Evolutionary conservation across 2,329 filamentous ascomycete species (phyloP).

Genomic region (Cucurbitaria berberidis): DNA sequence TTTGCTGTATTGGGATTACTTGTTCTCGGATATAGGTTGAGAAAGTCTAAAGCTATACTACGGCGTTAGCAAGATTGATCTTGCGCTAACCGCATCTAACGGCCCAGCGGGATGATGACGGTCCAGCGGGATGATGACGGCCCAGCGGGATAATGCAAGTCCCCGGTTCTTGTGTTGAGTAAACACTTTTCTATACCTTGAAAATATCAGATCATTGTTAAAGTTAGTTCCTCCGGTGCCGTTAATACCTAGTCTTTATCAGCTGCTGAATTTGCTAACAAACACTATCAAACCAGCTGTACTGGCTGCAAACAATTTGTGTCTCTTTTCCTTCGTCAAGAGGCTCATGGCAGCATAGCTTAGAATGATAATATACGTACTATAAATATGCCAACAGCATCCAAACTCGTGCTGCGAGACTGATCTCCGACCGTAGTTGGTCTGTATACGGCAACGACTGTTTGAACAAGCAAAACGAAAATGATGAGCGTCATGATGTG

Average conservation of each 20-base stretch:
- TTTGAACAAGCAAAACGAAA: conserved; percentile 46
- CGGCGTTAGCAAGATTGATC: not conserved
- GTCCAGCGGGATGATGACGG: no score
- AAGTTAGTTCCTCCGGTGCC: no score
- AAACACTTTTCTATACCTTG: no score
- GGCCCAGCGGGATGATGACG: no score
- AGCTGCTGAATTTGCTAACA: conserved; percentile 42
- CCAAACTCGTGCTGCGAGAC: conserved; percentile 42
- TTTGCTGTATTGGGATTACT: not conserved
- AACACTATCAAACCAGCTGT: conserved; percentile 50
- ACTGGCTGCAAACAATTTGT: conserved; percentile 46
- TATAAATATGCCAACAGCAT: conserved; percentile 49
- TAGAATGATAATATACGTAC: conserved; percentile 49
- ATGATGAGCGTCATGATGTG: conserved; percentile 47
- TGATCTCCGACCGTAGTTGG: conserved; percentile 34
- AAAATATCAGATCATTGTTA: no score
- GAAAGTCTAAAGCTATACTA: not conserved
- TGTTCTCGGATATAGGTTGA: not conserved
- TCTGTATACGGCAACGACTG: conserved; percentile 47
- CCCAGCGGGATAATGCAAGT: not conserved
- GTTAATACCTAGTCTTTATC: not conserved
- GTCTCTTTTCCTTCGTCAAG: conserved; percentile 41
- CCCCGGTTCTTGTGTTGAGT: not conserved
- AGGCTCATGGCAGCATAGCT: conserved; percentile 42
- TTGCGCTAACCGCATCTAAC: not conserved